A percentile compares a stretch with the other conserved stretches of the same genome.
Conservation (phyloP, 208 protist species). For the Angomonas deanei region DNA sequence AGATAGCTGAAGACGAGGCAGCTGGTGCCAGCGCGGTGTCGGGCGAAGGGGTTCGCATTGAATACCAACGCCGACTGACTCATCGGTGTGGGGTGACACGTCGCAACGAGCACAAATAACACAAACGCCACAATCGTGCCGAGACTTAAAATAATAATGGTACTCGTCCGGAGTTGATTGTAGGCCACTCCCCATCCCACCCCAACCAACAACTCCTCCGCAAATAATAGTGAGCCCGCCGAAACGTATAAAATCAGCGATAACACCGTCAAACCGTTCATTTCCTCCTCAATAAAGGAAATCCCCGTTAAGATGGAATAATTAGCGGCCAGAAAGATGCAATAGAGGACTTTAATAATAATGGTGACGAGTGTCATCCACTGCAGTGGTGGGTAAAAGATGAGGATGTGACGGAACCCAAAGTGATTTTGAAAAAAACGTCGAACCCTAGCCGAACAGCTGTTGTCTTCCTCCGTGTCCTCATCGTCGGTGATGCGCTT, state of each 20-base stretch:
- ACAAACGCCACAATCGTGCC: conserved; percentile 28
- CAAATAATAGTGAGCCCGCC: conserved; percentile 21
- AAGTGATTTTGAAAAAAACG: not conserved
- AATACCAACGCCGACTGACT: conserved; percentile 11
- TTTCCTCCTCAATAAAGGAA: not conserved
- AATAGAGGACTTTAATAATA: conserved; percentile 25
- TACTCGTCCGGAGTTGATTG: conserved; percentile 15
- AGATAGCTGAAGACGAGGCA: conserved; percentile 25
- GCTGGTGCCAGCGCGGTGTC: not conserved
- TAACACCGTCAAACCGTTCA: conserved; percentile 10
- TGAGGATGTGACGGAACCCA: conserved; percentile 18
- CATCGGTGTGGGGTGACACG: conserved; percentile 11
- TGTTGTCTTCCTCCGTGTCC: not conserved
- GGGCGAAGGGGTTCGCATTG: conserved; percentile 19
- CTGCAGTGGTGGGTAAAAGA: conserved; percentile 54
- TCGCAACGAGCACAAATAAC: conserved; percentile 19
- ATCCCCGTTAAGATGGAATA: conserved; percentile 17
- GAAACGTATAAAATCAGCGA: conserved; percentile 22
- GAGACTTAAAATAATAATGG: conserved; percentile 27
- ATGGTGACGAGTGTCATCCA: conserved; percentile 36
- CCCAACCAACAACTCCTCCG: conserved; percentile 40
- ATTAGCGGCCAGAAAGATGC: conserved; percentile 21
- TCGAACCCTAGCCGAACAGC: not conserved
- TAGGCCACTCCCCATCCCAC: conserved; percentile 66
- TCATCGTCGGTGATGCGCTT: too few relatives aligned